These are phyloP conservation scores for Platanthera zijinensis DNA, from an alignment of 106 monocot species.

Conservation along the genomic window DNA sequence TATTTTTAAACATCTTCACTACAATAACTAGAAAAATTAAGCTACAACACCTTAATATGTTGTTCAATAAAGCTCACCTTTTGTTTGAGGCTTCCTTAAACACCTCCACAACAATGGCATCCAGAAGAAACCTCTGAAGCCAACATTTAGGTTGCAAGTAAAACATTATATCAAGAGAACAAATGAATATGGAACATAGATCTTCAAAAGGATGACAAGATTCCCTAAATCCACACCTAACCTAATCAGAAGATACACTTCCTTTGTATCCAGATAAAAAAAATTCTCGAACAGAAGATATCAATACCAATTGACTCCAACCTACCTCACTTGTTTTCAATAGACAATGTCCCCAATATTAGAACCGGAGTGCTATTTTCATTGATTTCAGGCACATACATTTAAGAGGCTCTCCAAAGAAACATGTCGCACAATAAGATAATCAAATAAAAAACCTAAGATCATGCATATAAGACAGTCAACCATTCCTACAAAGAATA, in stretches of 20 bases:
- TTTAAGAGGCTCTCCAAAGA: not conserved
- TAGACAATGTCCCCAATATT: conserved; percentile 2
- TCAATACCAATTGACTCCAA: not conserved
- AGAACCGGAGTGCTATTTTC: not conserved
- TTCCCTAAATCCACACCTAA: not conserved
- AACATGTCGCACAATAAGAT: conserved; percentile 6
- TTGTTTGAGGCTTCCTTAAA: not conserved
- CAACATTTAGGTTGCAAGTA: not conserved
- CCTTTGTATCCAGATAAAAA: not conserved
- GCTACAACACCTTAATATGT: not conserved
- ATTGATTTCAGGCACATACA: not conserved
- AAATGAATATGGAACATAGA: not conserved
- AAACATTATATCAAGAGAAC: not conserved
- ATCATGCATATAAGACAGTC: not conserved
- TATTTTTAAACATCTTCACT: not conserved
- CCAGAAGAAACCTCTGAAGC: not conserved
- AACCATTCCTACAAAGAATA: not conserved
- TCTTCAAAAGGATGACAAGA: not conserved
- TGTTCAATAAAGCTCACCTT: not conserved
- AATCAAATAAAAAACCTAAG: not conserved
- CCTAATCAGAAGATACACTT: not conserved
- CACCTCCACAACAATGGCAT: not conserved
- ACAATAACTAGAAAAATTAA: not conserved
- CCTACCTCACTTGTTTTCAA: conserved; percentile 2
- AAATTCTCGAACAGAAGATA: not conserved